A percentile compares a stretch with the other conserved stretches of the same genome.
Evolutionary conservation across 345 rosid species (phyloP).

Genomic region (Cardamine resedifolia): DNA sequence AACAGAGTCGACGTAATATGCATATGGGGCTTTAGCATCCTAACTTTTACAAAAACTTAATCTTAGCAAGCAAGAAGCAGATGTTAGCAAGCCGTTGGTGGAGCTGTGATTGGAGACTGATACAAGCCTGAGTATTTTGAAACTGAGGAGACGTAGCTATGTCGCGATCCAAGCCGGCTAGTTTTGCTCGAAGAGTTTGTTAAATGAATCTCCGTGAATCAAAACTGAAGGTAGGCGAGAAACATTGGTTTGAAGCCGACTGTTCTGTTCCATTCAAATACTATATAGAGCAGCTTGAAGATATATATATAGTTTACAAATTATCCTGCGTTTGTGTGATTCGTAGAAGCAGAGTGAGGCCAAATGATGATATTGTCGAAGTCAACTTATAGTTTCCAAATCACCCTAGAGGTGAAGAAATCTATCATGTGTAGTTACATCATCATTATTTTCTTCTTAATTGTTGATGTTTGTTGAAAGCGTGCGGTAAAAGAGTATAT

Average conservation of each 20-base stretch:
- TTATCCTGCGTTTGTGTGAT: not conserved
- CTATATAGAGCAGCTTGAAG: not conserved
- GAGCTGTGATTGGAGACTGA: not conserved
- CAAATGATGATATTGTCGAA: not conserved
- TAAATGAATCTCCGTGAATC: not conserved
- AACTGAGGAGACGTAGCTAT: not conserved
- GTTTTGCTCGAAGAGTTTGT: not conserved
- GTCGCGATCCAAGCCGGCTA: not conserved
- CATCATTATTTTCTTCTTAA: not conserved
- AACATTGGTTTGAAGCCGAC: not conserved
- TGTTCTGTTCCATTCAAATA: not conserved
- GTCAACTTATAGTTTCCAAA: not conserved
- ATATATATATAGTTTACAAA: too few relatives aligned
- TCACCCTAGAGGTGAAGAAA: not conserved
- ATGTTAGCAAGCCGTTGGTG: not conserved
- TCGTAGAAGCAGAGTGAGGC: not conserved
- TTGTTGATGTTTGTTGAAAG: too few relatives aligned
- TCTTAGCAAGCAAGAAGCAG: too few relatives aligned
- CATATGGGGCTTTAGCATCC: not conserved
- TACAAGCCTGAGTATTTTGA: not conserved
- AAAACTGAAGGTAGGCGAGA: not conserved
- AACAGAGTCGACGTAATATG: not conserved
- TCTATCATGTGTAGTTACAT: not conserved
- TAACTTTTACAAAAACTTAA: too few relatives aligned
- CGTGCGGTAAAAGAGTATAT: too few relatives aligned